Percentiles rank a stretch among this genome's conserved stretches.
Conservation (phyloP, 352 stramenopile species). For the Phytophthora brassicae region DNA sequence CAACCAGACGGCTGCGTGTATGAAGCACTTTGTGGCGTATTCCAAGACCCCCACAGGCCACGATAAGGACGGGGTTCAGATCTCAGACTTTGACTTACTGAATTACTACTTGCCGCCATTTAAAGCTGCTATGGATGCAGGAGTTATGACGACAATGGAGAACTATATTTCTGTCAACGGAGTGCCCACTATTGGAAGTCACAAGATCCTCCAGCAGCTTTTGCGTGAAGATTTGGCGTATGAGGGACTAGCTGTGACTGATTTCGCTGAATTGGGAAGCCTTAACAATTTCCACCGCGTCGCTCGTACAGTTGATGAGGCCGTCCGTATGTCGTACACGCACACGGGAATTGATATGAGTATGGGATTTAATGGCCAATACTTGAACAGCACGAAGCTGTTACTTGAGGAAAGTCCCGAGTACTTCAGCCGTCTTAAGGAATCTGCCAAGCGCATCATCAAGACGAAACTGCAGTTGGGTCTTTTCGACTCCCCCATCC, state of each 20-base stretch:
- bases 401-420: slow-evolving; percentile 38
- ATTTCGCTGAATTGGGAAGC: slow-evolving; percentile 90
- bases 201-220: slow-evolving; percentile 65
- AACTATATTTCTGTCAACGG: slow-evolving; percentile 91
- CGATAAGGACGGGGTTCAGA: slow-evolving; percentile 65
- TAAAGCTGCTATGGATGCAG: slow-evolving; percentile 63
- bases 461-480: slow-evolving; percentile 63
- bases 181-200: slow-evolving; percentile 81
- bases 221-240: slow-evolving; percentile 79
- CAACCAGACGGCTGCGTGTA: slow-evolving; percentile 64
- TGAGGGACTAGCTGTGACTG: slow-evolving; percentile 81
- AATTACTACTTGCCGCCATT: slow-evolving; percentile 83
- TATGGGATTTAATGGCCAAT: slow-evolving; percentile 56
- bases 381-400: slow-evolving; percentile 44
- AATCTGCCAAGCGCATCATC: slow-evolving; percentile 60
- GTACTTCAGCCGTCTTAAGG: slow-evolving; percentile 48
- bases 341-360: slow-evolving; percentile 88
- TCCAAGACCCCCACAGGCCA: slow-evolving; percentile 70
- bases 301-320: slow-evolving; percentile 35
- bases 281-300: slow-evolving; percentile 53
- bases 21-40: slow-evolving; percentile 87
- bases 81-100: slow-evolving; percentile 68
- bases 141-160: slow-evolving; percentile 88
- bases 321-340: slow-evolving; percentile 56
- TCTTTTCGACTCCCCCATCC: slow-evolving; percentile 58